These are phyloP conservation scores for Aspergillus neotritici DNA, from an alignment of 2,329 filamentous ascomycete genomes.

Conservation along the genomic window DNA sequence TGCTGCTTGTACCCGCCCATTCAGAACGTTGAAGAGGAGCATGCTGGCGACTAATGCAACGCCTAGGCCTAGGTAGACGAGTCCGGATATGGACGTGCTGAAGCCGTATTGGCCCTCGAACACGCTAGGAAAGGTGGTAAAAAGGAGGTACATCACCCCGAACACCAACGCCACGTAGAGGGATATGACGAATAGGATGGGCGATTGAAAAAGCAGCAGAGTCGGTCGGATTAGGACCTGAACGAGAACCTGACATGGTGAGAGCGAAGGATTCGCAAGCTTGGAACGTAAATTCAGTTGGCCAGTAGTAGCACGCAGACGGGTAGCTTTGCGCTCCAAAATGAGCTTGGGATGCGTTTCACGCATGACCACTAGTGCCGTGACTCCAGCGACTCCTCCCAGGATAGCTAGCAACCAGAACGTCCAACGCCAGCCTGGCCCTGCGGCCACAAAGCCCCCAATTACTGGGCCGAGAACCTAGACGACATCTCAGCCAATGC, in stretches of 20 bases:
- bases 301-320: slow-evolving; percentile 39
- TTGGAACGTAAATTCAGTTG: slow-evolving; percentile 25
- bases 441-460: slow-evolving; percentile 29
- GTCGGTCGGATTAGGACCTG: slow-evolving; percentile 44
- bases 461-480: slow-evolving; percentile 45
- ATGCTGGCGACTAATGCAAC: slow-evolving; percentile 30
- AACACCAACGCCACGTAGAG: slow-evolving; percentile 54
- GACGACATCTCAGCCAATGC: slow-evolving; percentile 8
- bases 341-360: slow-evolving; percentile 43
- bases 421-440: slow-evolving; percentile 39
- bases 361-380: slow-evolving; percentile 31
- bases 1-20: slow-evolving; percentile 11
- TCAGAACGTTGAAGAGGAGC: slow-evolving; percentile 10
- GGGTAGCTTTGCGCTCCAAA: slow-evolving; percentile 37
- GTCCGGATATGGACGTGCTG: slow-evolving; percentile 35
- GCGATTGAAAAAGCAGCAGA: slow-evolving; percentile 43
- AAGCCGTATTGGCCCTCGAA: slow-evolving; percentile 51
- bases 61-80: slow-evolving; percentile 48
- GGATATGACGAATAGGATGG: slow-evolving; percentile 49
- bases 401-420: slow-evolving; percentile 19
- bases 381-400: slow-evolving; percentile 27
- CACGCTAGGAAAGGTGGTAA: slow-evolving; percentile 52
- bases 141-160: slow-evolving; percentile 52
- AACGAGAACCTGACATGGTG: slow-evolving; percentile 36
- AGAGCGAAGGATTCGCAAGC: slow-evolving; percentile 28